Evolutionary conservation across 169 alveolate genomes (phyloP).

Genomic region (Plasmodium coatneyi): DNA sequence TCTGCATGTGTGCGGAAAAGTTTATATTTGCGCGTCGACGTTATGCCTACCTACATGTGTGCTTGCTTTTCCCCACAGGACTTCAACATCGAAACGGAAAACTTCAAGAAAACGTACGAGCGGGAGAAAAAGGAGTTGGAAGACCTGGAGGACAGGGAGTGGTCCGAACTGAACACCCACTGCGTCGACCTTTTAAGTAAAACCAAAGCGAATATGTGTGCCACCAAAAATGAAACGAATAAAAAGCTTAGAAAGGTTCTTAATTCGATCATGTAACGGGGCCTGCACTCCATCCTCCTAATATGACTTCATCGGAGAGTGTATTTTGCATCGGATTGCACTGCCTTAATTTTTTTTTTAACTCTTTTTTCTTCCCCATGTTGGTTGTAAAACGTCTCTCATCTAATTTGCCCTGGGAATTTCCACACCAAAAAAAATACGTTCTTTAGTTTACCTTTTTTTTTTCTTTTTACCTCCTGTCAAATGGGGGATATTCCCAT

Average conservation of each 20-base stretch:
- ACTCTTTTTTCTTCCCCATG: neutral
- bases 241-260: constrained; percentile 58
- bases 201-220: constrained; percentile 33
- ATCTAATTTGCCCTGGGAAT: neutral
- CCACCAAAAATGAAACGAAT: constrained; percentile 46
- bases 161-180: constrained; percentile 52
- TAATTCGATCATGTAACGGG: constrained; percentile 23
- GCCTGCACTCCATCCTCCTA: neutral
- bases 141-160: constrained; percentile 59
- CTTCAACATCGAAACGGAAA: constrained; percentile 40
- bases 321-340: neutral
- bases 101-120: constrained; percentile 38
- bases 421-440: neutral
- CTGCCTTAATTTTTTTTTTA: neutral
- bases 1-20: neutral
- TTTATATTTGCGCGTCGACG: neutral
- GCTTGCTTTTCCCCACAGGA: constrained; percentile 1
- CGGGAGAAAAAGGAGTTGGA: constrained; percentile 37
- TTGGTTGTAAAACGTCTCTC: neutral
- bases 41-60: neutral
- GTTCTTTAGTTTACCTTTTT: neutral
- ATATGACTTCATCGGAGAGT: neutral
- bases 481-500: neutral
- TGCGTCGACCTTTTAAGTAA: constrained; percentile 43
- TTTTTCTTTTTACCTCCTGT: neutral